Evolutionary conservation across 2,329 filamentous ascomycete species (phyloP).

Genomic region (Fusarium globosum): DNA sequence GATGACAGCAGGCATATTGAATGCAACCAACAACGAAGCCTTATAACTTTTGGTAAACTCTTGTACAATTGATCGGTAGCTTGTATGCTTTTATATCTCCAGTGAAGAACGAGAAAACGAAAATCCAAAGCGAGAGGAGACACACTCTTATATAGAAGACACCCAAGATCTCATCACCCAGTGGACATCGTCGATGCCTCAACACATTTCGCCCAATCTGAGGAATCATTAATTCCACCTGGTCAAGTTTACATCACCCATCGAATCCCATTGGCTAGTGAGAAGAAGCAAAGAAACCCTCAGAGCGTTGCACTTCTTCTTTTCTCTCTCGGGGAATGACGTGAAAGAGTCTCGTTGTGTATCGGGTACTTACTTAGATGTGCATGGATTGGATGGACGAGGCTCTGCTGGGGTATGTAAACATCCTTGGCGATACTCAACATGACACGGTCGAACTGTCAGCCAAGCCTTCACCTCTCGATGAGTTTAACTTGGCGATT

Average conservation of each 20-base stretch:
- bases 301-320: slow-evolving; percentile 6
- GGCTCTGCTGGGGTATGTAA: neutral
- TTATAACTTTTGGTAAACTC: neutral
- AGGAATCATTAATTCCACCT: neutral
- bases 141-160: slow-evolving; percentile 15
- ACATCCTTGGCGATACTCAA: slow-evolving; percentile 10
- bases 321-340: slow-evolving; percentile 5
- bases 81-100: neutral
- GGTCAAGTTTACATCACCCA: slow-evolving; percentile 2
- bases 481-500: neutral
- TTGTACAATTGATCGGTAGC: neutral
- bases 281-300: neutral
- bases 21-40: neutral
- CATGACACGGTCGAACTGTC: slow-evolving; percentile 20
- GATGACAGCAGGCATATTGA: slow-evolving; percentile 48
- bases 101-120: neutral
- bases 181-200: slow-evolving; percentile 4
- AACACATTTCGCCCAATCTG: slow-evolving; percentile 1
- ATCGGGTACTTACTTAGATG: slow-evolving; percentile 22
- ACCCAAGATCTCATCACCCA: neutral
- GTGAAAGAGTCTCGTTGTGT: slow-evolving; percentile 16
- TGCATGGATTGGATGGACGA: neutral
- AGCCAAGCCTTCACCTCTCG: slow-evolving; percentile 7
- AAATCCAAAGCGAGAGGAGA: neutral
- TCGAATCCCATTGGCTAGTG: slow-evolving; percentile 21